Evolutionary conservation across 192 early-diverging fungal species (phyloP), one percentile per base, ranked within the genome.

Genomic region (Mortierella alpina): DNA sequence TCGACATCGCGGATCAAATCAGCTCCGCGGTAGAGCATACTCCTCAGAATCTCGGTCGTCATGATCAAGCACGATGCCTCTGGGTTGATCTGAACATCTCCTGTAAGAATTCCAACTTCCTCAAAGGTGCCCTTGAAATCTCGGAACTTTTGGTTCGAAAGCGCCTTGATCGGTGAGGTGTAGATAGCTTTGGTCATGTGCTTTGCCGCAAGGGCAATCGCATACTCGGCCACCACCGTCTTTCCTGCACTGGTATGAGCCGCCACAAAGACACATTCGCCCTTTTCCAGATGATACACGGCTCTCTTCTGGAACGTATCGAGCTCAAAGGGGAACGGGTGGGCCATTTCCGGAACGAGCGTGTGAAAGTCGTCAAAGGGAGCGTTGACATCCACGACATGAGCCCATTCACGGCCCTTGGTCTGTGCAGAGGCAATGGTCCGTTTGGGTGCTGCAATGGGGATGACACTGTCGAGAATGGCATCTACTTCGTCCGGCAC

Each of bases 171-270:
- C 14, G 98, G 98, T 49, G 96, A 97, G 5, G 98, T 99, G 82
- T 99, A 99, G 67, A 99, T 96, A 47, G 96, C 91, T 45, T 93
- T 89, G 22, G 96, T 98, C 95, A 97, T 96, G 72, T 99, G 96
- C 82, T 96, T 95, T 79, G 91, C 87, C 23, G 95, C 93, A 58
- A 98, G 82, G 0, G 96, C 95, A 66, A 99, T 96, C 2, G 98
- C 98, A 76, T 99, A 98, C 84, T 99, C 98, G 4, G 98, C 98
- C 45, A 99, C 96, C 6, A 95, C 97, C 0, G 98, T 99, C 84
- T 99, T 99, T 59, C 98, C 98, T 4, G 98, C 97, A 45, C 95
- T 97, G 2, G 98, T 99, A 68, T 99, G 98, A 2, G 98, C 98
- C 0, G 98, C 98, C 13, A 99, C 92, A 87, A 99, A 99, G 17